Percentiles rank a stretch among this genome's conserved stretches.
Conservation (phyloP, 1,284 basidiomycete genomes). For the Ceratobasidium sp. region DNA sequence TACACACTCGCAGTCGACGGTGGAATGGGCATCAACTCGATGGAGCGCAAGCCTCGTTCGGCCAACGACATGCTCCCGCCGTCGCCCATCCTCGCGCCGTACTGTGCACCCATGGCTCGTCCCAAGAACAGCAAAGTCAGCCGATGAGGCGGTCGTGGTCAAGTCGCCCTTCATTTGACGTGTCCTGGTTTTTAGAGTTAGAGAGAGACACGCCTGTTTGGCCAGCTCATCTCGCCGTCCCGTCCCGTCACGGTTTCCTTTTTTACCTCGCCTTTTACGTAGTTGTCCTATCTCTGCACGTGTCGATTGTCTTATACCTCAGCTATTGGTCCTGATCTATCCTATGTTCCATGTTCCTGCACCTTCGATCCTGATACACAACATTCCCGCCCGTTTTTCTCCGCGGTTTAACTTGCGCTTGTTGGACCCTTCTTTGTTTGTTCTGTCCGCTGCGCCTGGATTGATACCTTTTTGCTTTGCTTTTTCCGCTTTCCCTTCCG, state of each 20-base stretch:
- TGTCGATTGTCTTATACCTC: conserved; percentile 31
- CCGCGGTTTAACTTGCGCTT: conserved; percentile 15
- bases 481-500: background rate
- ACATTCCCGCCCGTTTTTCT: conserved; percentile 29
- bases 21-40: background rate
- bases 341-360: conserved; percentile 2
- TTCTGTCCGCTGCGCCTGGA: background rate
- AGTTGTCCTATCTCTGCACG: conserved; percentile 1
- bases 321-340: conserved; percentile 18
- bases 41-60: conserved; percentile 5
- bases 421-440: background rate
- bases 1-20: background rate
- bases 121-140: conserved; percentile 26
- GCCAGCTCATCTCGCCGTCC: background rate
- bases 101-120: conserved; percentile 4
- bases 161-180: background rate
- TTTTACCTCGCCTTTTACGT: conserved; percentile 25
- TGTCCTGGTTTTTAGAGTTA: background rate
- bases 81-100: background rate
- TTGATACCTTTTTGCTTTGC: conserved; percentile 1
- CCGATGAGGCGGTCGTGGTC: background rate
- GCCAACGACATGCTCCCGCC: background rate
- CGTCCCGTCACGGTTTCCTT: conserved; percentile 19
- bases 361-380: conserved; percentile 5
- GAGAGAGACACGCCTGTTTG: conserved; percentile 3